Evolutionary conservation across 495 filamentous ascomycete genomes (phyloP).

Genomic region (Penicillium odoratum): DNA sequence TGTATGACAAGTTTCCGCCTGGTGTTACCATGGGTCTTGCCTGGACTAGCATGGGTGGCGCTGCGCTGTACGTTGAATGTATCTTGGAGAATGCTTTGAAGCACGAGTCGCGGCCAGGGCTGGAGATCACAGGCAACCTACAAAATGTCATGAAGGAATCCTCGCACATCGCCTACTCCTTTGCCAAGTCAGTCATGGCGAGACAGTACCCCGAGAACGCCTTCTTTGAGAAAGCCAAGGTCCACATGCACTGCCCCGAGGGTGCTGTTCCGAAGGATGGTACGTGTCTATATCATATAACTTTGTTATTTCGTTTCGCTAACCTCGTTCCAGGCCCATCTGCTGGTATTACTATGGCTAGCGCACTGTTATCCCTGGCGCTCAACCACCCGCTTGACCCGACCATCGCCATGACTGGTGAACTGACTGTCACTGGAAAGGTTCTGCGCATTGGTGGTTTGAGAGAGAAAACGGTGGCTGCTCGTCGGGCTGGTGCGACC

Average conservation of each 20-base stretch:
- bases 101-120: slow-evolving; percentile 66
- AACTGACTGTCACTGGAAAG: slow-evolving; percentile 96
- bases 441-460: slow-evolving; percentile 94
- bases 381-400: slow-evolving; percentile 76
- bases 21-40: slow-evolving; percentile 99
- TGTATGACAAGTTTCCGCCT: slow-evolving; percentile 93
- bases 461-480: slow-evolving; percentile 98
- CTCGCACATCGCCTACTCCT: slow-evolving; percentile 90
- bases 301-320: slow-evolving; percentile 8
- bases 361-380: slow-evolving; percentile 80
- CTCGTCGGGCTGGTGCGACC: slow-evolving; percentile 87
- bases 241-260: slow-evolving; percentile 97
- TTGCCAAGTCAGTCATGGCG: slow-evolving; percentile 86
- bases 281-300: slow-evolving; percentile 27
- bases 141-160: slow-evolving; percentile 99
- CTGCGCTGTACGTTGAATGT: slow-evolving; percentile 94
- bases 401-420: slow-evolving; percentile 96
- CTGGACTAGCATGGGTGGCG: slow-evolving; percentile 97
- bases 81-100: slow-evolving; percentile 83
- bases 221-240: slow-evolving; percentile 94
- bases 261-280: slow-evolving; percentile 96
- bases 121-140: slow-evolving; percentile 92
- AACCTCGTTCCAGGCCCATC: slow-evolving; percentile 60
- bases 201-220: slow-evolving; percentile 80
- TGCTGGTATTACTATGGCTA: slow-evolving; percentile 97